A percentile compares a stretch with the other conserved stretches of the same genome.
Conservation (phyloP, 805 yeast genomes). For the Wickerhamiella sorbophila region DNA sequence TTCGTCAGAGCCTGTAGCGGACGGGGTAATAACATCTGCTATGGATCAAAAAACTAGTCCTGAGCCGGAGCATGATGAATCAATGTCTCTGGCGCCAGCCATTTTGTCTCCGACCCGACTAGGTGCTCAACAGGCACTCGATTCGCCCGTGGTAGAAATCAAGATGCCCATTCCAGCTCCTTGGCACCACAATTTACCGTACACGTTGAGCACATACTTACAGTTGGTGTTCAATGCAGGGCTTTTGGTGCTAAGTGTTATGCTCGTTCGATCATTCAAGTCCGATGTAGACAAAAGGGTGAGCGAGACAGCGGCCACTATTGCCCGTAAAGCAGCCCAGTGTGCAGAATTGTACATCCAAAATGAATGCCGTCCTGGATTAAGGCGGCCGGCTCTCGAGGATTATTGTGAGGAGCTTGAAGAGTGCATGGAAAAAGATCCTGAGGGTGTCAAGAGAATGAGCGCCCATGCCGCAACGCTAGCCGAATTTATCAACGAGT, state of each 20-base stretch:
- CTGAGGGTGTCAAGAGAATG: constrained; percentile 45
- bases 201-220: constrained; percentile 45
- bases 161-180: constrained; percentile 22
- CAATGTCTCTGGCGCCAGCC: neutral
- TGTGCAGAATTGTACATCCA: constrained; percentile 55
- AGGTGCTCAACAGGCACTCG: constrained; percentile 16
- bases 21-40: neutral
- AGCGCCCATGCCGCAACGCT: constrained; percentile 60
- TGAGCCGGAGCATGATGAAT: neutral
- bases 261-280: constrained; percentile 37
- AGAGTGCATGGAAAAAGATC: constrained; percentile 68
- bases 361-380: constrained; percentile 48
- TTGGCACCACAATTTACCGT: constrained; percentile 30
- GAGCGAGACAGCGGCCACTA: constrained; percentile 39
- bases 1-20: neutral
- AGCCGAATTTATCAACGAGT: constrained; percentile 66
- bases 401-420: constrained; percentile 55
- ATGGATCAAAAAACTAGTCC: neutral
- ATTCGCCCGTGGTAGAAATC: constrained; percentile 6
- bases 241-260: constrained; percentile 34
- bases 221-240: constrained; percentile 46
- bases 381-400: constrained; percentile 64
- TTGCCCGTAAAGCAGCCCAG: constrained; percentile 41
- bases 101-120: constrained; percentile 13
- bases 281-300: constrained; percentile 58